A percentile compares a stretch with the other conserved stretches of the same genome.
Conservation (phyloP, 306 rosid genomes). For the Herpetospermum pedunculosum region DNA sequence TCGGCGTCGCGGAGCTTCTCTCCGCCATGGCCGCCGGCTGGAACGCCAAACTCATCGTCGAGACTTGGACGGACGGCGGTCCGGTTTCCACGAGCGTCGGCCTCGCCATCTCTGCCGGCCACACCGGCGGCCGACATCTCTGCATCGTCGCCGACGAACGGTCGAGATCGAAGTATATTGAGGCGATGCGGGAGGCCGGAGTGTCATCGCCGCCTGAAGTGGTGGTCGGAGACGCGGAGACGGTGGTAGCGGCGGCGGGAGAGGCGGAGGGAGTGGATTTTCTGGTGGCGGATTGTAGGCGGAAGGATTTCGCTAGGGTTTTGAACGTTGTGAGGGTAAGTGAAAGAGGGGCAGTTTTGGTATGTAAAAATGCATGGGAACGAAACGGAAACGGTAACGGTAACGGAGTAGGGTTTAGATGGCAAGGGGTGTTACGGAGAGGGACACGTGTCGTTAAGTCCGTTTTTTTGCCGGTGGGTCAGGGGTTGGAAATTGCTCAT, state of each 20-base stretch:
- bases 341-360: conserved; percentile 56
- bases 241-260: conserved; percentile 4
- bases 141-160: conserved; percentile 64
- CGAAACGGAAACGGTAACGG: conserved; percentile 10
- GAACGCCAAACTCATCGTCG: conserved; percentile 63
- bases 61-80: conserved; percentile 38
- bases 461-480: conserved; percentile 64
- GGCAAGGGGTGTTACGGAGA: conserved; percentile 40
- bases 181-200: conserved; percentile 29
- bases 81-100: conserved; percentile 59
- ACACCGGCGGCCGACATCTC: conserved; percentile 67
- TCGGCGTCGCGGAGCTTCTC: conserved; percentile 69
- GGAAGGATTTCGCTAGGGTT: conserved; percentile 52
- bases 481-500: conserved; percentile 78
- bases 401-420: conserved; percentile 34
- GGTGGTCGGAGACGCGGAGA: conserved; percentile 37
- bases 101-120: conserved; percentile 57
- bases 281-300: conserved; percentile 57
- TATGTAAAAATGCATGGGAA: conserved; percentile 64
- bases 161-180: conserved; percentile 30
- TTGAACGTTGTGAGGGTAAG: conserved; percentile 35
- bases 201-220: conserved; percentile 32
- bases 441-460: conserved; percentile 74
- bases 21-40: conserved; percentile 89
- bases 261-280: conserved; percentile 44